Base-by-base conservation (phyloP, 805 yeast species). In the Nematodospora valgi region DNA sequence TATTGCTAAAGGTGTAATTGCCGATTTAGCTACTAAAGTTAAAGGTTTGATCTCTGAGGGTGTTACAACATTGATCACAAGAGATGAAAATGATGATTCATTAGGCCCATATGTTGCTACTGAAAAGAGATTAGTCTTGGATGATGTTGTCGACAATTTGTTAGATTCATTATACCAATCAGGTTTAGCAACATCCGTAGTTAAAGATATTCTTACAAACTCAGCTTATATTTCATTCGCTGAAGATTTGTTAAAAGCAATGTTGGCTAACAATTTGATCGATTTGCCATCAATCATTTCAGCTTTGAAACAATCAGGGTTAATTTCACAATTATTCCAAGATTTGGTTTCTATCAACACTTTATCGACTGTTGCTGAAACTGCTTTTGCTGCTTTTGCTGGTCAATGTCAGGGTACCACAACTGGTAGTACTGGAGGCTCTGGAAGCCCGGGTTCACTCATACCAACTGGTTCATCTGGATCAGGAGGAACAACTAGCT, bases 171-270 rank as follows among this genome's bases (percentile, higher is more conserved):
- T 66, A 46, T 65, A 53, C 17, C 38, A 52, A 21, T 64, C 70
- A 11, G 72, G 72, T n/a, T 61, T 66, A 40, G 70, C 64, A 6
- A 39, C 59, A 16, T 57, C 61, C 17, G 68, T 66, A 9, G 65
- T 66, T 34, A 52, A 54, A 46, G 46, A 66, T 25, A 58, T 64
- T 18, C 50, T 65, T 37, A 61, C 68, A n/a, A 70, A 65, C 46
- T 21, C 58, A 17, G 30, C 43, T 17, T 66, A 62, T 48, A 43
- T 62, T 36, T 56, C 61, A 27, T 66, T 64, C 41, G 70, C 59
- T n/a, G 55, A 43, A 8, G 52, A 54, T 23, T 62, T 66, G 43
- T 42, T 64, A 34, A 43, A 45, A 32, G 49, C 54, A n/a, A 56
- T 64, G 15, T 45, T 64, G 35, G 43, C 43, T 9, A 47, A 43